These are phyloP conservation scores for Plantago lanceolata DNA, from an alignment of 305 asterid genomes.

Conservation along the genomic window DNA sequence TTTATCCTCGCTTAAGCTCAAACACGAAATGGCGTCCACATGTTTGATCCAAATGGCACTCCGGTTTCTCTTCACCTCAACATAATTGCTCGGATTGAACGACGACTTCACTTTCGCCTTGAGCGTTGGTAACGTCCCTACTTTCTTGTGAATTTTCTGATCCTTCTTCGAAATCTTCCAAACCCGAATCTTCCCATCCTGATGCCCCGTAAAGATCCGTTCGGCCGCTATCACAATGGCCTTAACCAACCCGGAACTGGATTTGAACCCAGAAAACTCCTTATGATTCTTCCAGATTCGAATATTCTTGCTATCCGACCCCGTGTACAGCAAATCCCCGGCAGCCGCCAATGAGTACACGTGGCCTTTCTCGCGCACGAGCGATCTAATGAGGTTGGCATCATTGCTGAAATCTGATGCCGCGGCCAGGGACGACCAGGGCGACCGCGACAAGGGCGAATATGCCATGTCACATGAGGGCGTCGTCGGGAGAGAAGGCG, in stretches of 20 bases:
- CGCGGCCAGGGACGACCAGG: not conserved
- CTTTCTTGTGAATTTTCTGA: constrained; percentile 33
- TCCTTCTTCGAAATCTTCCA: constrained; percentile 42
- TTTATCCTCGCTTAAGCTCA: constrained; percentile 9
- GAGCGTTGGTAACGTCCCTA: constrained; percentile 46
- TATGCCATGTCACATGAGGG: constrained; percentile 1
- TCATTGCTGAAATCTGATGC: not conserved
- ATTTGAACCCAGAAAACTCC: constrained; percentile 45
- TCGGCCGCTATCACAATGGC: constrained; percentile 47
- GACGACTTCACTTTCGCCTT: constrained; percentile 32
- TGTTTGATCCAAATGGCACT: constrained; percentile 10
- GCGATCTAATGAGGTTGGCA: not conserved
- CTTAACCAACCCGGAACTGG: constrained; percentile 48
- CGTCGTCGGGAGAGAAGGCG: not conserved
- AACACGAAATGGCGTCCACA: constrained; percentile 11
- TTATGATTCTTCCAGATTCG: constrained; percentile 52
- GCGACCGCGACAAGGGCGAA: constrained; percentile 5
- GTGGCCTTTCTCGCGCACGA: constrained; percentile 10
- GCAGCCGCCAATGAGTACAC: constrained; percentile 7
- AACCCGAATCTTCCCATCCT: constrained; percentile 46
- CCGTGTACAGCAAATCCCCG: constrained; percentile 8
- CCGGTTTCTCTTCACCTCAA: constrained; percentile 11
- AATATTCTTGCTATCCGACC: constrained; percentile 34
- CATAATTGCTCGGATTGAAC: constrained; percentile 13
- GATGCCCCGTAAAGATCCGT: constrained; percentile 24